Evolutionary conservation across 306 rosid species (phyloP).

Genomic region (Aeschynomene evenia): DNA sequence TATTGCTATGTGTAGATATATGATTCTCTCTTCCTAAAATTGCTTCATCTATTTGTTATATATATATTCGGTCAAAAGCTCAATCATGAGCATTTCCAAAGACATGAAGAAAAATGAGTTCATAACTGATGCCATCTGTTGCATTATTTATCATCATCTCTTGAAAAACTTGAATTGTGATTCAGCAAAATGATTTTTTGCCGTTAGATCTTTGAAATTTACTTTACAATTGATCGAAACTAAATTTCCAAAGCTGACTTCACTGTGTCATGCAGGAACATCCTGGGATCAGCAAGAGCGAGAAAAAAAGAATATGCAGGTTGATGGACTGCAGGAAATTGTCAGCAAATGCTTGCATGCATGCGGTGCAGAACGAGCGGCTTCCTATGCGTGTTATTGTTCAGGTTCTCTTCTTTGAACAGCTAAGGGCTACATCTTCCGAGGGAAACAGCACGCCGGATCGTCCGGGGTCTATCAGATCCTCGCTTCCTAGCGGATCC

Average conservation of each 20-base stretch:
- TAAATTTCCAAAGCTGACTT: conserved; percentile 10
- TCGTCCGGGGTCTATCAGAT: conserved; percentile 56
- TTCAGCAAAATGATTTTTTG: neutral
- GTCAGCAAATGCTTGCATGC: conserved; percentile 88
- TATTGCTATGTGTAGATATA: neutral
- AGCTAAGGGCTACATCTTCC: conserved; percentile 61
- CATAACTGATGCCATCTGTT: neutral
- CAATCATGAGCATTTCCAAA: neutral
- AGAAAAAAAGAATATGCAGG: conserved; percentile 75
- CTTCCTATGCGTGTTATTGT: conserved; percentile 82
- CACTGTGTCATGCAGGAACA: conserved; percentile 64
- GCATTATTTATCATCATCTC: neutral
- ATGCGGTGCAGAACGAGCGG: conserved; percentile 88
- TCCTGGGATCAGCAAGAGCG: conserved; percentile 86
- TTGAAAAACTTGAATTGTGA: neutral
- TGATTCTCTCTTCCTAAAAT: neutral
- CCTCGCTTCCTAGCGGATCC: conserved; percentile 66
- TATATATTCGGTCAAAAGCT: no score
- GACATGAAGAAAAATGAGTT: neutral
- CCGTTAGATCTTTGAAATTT: neutral
- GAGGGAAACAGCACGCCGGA: conserved; percentile 68
- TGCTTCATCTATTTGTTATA: neutral
- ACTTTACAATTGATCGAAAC: neutral
- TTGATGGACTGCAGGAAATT: conserved; percentile 89
- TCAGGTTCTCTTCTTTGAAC: conserved; percentile 94